Evolutionary conservation across 208 protist species (phyloP), one percentile per base, ranked within the genome.

Genomic region (Leishmania turanica): DNA sequence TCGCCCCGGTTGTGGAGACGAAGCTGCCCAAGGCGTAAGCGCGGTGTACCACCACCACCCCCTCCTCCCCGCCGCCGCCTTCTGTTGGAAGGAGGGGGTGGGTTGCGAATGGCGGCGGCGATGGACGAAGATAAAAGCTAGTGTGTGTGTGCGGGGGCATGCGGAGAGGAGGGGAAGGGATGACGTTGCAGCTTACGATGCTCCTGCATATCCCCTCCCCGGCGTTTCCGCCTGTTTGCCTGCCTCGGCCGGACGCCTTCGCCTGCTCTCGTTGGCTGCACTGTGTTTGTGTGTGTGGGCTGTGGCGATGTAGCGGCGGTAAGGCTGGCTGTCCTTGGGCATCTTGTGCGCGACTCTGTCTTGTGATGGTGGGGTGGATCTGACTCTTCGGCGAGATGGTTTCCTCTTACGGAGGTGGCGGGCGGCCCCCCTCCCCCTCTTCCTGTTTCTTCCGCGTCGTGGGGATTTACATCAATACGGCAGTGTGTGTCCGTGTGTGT

Each of bases 1-100:
- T 87, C 1, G 62, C 70, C 13, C 87, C 87, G 0, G 82, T 88
- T n/a, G 77, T 82, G 34, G 76, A 83, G 65, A 76, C 75, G 40
- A 80, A 81, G 45, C 78, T 86, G 11, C 82, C 82, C 2, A 79
- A 82, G 54, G 82, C 78, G 68, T 86, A 82, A 74, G 31, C 17
- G 47, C 24, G 2, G 11, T 2, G 49, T 49, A 7, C 21, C 19
- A 27, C 37, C 1, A 4, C n/a, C n/a, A 24, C 3, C 24, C 40
- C 7, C 64, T 7, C 64, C 64, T 69, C 34, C 62, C 31, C 9
- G 4, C 62, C 60, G 27, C 27, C 31, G 7, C 60, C 31, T 66
- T 66, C 7, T 11, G 27, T 5, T 66, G 60, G 8, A 34, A 34
- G 60, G 27, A 37, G 21, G 9, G 60, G 19, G 42, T 45, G 4